Conservation (phyloP, 169 alveolate genomes). For the Cystoisospora suis region DNA sequence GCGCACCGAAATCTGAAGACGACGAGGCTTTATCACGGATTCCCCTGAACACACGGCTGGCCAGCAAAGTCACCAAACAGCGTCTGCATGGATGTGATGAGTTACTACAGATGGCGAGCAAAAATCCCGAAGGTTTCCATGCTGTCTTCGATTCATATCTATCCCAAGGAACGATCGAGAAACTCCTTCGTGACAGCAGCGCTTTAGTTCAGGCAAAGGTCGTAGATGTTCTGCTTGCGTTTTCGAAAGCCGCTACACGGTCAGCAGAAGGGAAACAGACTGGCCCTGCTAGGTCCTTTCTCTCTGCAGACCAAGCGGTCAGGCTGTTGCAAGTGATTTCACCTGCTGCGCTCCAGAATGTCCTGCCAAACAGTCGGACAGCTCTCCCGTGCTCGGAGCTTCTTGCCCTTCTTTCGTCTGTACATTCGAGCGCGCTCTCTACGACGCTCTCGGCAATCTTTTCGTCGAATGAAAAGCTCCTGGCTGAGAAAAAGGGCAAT, state of each 20-base stretch:
- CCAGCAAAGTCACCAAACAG: slow-evolving; percentile 49
- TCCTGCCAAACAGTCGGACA: slow-evolving; percentile 37
- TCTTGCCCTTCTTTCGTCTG: slow-evolving; percentile 39
- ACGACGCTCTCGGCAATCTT: background rate
- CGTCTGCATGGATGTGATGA: slow-evolving; percentile 61
- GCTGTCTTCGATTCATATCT: background rate
- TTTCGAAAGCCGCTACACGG: slow-evolving; percentile 4
- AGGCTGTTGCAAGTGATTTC: slow-evolving; percentile 11
- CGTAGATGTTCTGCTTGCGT: slow-evolving; percentile 52
- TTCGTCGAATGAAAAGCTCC: slow-evolving; percentile 22
- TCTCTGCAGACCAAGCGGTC: background rate
- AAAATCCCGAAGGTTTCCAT: background rate
- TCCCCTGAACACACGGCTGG: slow-evolving; percentile 48
- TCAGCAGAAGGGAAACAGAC: background rate
- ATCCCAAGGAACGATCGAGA: slow-evolving; percentile 5
- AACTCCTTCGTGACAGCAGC: slow-evolving; percentile 49
- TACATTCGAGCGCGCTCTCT: slow-evolving; percentile 6
- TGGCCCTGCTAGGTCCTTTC: background rate
- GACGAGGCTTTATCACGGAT: slow-evolving; percentile 39
- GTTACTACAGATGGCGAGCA: slow-evolving; percentile 11
- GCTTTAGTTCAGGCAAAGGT: slow-evolving; percentile 50
- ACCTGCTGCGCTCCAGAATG: slow-evolving; percentile 46
- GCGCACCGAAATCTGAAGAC: slow-evolving; percentile 1
- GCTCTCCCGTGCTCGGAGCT: slow-evolving; percentile 27
- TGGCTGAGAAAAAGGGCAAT: slow-evolving; percentile 59